Conservation (phyloP, 345 rosid genomes). For the Firmiana major region DNA sequence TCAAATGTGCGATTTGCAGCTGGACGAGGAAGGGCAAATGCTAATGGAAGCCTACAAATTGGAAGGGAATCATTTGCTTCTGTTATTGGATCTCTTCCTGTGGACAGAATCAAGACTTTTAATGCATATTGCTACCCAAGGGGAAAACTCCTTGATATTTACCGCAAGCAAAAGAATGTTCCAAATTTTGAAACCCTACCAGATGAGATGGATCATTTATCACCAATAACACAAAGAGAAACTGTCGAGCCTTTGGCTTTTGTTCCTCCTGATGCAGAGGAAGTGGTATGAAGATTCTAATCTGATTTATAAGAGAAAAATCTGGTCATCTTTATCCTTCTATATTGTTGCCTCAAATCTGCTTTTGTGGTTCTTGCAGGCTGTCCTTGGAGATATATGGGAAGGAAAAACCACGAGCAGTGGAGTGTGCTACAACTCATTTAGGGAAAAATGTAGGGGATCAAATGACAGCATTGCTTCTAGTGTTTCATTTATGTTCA, state of each 20-base stretch:
- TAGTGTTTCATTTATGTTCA: constrained; percentile 21
- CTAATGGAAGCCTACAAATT: constrained; percentile 23
- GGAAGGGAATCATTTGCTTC: constrained; percentile 35
- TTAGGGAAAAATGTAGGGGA: constrained; percentile 34
- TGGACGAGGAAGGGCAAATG: constrained; percentile 70
- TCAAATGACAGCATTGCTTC: constrained; percentile 38
- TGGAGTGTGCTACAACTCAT: constrained; percentile 40
- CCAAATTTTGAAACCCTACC: constrained; percentile 39
- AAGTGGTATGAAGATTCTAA: constrained; percentile 45
- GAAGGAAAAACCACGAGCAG: constrained; percentile 64
- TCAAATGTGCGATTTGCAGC: constrained; percentile 59
- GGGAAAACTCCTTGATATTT: constrained; percentile 75
- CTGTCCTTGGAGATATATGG: constrained; percentile 55
- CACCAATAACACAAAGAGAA: constrained; percentile 39
- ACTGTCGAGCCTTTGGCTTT: constrained; percentile 65
- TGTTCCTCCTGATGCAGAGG: constrained; percentile 65
- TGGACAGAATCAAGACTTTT: constrained; percentile 22
- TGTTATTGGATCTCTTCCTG: constrained; percentile 20
- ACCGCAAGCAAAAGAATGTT: constrained; percentile 42
- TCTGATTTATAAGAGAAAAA: neutral
- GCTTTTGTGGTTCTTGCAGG: constrained; percentile 33
- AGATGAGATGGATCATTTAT: constrained; percentile 52
- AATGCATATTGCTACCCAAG: constrained; percentile 60
- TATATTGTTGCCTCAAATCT: neutral
- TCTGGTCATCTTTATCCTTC: neutral